Percentiles rank a stretch among this genome's conserved stretches.
Conservation (phyloP, 2,329 filamentous ascomycete species). For the Pyrenochaeta sp. region DNA sequence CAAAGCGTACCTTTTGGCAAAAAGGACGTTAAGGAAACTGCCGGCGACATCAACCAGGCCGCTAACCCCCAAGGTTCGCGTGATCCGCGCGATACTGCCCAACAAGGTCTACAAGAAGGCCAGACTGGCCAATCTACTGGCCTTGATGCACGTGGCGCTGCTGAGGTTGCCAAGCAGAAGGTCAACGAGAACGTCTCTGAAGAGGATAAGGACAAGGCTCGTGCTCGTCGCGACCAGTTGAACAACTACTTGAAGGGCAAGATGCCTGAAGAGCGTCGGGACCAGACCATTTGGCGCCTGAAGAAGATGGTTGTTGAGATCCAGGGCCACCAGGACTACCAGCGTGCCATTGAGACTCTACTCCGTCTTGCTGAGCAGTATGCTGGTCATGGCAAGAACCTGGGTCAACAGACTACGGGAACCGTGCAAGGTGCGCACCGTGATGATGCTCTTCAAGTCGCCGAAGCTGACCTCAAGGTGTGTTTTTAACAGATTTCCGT, state of each 20-base stretch:
- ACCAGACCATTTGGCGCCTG: slow-evolving; percentile 88
- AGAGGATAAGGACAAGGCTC: slow-evolving; percentile 58
- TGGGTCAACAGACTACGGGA: slow-evolving; percentile 71
- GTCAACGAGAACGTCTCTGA: slow-evolving; percentile 71
- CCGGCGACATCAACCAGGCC: slow-evolving; percentile 64
- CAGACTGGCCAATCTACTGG: slow-evolving; percentile 57
- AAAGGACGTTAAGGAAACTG: slow-evolving; percentile 67
- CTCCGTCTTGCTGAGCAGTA: slow-evolving; percentile 87
- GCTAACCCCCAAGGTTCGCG: slow-evolving; percentile 66
- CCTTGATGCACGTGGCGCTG: slow-evolving; percentile 62
- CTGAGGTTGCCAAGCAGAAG: slow-evolving; percentile 64
- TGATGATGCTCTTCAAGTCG: slow-evolving; percentile 70
- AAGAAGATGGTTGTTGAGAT: slow-evolving; percentile 99
- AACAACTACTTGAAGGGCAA: slow-evolving; percentile 84
- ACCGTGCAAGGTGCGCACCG: slow-evolving; percentile 76
- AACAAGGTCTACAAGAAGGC: slow-evolving; percentile 60
- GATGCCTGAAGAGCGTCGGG: slow-evolving; percentile 89
- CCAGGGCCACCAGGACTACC: slow-evolving; percentile 93
- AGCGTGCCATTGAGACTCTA: slow-evolving; percentile 88
- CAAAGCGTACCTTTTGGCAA: slow-evolving; percentile 62
- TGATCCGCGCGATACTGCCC: slow-evolving; percentile 63
- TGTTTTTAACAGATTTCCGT: slow-evolving; percentile 53
- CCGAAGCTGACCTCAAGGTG: slow-evolving; percentile 82
- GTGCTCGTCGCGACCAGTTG: slow-evolving; percentile 59
- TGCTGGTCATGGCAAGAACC: slow-evolving; percentile 72